Evolutionary conservation across 2,329 filamentous ascomycete genomes (phyloP).

Genomic region (Chrysoporthe deuterocubensis): DNA sequence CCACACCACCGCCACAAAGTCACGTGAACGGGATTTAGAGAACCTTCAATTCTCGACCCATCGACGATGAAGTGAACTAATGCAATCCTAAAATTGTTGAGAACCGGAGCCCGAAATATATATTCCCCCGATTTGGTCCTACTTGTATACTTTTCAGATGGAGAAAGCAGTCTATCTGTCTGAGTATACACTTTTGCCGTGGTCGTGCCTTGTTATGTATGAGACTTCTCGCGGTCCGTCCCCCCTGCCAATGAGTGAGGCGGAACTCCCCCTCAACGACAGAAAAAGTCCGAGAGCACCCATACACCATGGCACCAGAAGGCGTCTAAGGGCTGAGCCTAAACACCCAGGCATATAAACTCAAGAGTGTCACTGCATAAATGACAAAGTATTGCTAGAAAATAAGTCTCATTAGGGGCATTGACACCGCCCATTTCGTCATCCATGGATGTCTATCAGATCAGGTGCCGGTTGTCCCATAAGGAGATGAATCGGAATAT

Average conservation of each 20-base stretch:
- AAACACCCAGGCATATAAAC: neutral
- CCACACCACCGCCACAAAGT: slow-evolving; percentile 19
- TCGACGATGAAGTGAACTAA: neutral
- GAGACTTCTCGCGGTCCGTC: neutral
- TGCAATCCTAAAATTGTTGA: no score
- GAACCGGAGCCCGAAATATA: neutral
- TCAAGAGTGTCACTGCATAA: neutral
- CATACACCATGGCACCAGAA: neutral
- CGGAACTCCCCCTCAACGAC: no score
- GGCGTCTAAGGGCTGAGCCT: neutral
- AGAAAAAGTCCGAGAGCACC: neutral
- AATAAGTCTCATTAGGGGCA: neutral
- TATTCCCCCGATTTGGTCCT: neutral
- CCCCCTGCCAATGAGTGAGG: neutral
- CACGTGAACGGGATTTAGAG: neutral
- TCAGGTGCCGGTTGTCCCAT: neutral
- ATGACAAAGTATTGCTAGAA: neutral
- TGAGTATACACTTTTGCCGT: neutral
- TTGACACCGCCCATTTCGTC: slow-evolving; percentile 2
- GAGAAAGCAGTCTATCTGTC: neutral
- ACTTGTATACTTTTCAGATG: neutral
- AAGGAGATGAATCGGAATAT: slow-evolving; percentile 9
- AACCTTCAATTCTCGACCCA: neutral
- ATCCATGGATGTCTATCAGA: slow-evolving; percentile 18
- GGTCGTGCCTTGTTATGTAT: neutral